A percentile compares a stretch with the other conserved stretches of the same genome.
Conservation (phyloP, 2,329 filamentous ascomycete genomes). For the Penicillium polonicum region DNA sequence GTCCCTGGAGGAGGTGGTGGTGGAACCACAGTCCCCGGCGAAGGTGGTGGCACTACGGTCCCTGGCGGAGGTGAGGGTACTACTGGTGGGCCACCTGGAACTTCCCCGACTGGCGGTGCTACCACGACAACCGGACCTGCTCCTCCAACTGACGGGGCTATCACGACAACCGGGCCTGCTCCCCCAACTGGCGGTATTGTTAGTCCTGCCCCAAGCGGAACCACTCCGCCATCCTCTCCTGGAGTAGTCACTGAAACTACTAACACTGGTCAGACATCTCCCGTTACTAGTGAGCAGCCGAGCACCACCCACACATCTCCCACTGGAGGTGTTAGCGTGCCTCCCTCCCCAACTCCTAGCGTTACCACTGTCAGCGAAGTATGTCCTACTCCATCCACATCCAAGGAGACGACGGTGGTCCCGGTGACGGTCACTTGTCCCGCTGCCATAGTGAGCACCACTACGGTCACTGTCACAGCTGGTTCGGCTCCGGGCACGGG, state of each 20-base stretch:
- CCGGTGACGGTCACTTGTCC: constrained; percentile 8
- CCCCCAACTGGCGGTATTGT: background rate
- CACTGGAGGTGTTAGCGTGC: background rate
- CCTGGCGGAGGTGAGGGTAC: background rate
- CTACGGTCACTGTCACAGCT: constrained; percentile 4
- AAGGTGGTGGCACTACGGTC: background rate
- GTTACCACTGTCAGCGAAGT: background rate
- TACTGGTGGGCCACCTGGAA: background rate
- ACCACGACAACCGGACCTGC: background rate
- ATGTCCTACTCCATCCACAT: background rate
- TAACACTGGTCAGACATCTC: background rate
- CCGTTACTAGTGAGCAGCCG: background rate
- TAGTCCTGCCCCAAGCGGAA: background rate
- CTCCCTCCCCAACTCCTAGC: background rate
- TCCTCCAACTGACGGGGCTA: background rate
- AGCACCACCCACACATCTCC: background rate
- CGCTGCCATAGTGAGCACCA: background rate
- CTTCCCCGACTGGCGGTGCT: background rate
- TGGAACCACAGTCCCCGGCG: background rate
- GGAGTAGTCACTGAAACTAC: background rate
- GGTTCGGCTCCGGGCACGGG: background rate
- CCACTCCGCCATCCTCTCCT: background rate
- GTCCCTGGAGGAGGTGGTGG: background rate
- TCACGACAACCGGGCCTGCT: background rate
- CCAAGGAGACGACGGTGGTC: constrained; percentile 1